These are phyloP conservation scores for Conticribra guillardii DNA, from an alignment of 108 stramenopile genomes.

Conservation along the genomic window DNA sequence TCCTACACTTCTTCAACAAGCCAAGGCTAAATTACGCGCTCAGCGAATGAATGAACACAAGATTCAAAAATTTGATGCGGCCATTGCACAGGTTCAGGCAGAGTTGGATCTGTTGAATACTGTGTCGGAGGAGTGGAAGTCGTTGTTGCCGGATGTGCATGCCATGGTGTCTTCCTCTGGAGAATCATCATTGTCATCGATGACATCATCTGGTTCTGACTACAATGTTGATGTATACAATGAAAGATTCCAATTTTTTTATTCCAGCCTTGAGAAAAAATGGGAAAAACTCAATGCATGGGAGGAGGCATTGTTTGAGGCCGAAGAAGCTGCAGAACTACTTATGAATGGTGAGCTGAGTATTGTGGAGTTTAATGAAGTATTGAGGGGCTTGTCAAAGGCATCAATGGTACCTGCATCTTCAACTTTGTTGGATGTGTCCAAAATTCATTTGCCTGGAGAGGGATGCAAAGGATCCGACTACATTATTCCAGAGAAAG, in stretches of 20 bases:
- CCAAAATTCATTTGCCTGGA: constrained; percentile 29
- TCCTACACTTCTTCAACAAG: constrained; percentile 18
- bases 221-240: constrained; percentile 8
- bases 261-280: constrained; percentile 7
- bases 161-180: not conserved
- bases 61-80: constrained; percentile 20
- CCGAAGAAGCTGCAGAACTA: constrained; percentile 13
- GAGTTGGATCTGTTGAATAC: constrained; percentile 20
- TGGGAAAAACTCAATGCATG: constrained; percentile 11
- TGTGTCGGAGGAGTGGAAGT: constrained; percentile 4
- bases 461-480: constrained; percentile 41
- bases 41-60: constrained; percentile 23
- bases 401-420: constrained; percentile 20
- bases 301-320: constrained; percentile 27
- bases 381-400: constrained; percentile 13
- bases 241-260: constrained; percentile 5
- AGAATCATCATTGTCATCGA: constrained; percentile 23
- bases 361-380: constrained; percentile 18
- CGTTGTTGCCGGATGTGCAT: not conserved
- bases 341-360: constrained; percentile 2
- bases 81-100: not conserved
- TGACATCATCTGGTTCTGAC: too few species aligned
- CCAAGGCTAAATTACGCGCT: constrained; percentile 11
- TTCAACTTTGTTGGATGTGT: constrained; percentile 27
- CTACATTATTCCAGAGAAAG: constrained; percentile 17